Evolutionary conservation across 345 rosid species (phyloP), one percentile per base, ranked within the genome.

Genomic region (Isatis tinctoria): DNA sequence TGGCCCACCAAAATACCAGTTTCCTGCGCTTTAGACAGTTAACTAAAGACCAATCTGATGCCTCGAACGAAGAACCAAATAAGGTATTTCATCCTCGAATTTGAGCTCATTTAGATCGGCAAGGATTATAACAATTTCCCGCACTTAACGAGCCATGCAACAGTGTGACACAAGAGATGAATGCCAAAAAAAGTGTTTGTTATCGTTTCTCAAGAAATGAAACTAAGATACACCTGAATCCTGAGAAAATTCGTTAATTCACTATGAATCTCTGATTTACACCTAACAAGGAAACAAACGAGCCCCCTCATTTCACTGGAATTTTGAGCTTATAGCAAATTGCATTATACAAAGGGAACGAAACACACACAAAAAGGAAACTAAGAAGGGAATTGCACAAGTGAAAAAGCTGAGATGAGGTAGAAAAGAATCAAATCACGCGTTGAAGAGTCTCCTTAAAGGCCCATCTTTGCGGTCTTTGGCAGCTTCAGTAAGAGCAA

Each of bases 401-500:
- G 11, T 48, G 27, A 18, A 48, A 22, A 48, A 48, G 54, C 10
- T 18, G 54, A 20, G 54, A 49, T 8, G 61, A 57, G 39, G 33
- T 14, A 33, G 44, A 9, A 35, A 33, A 47, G 20, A 28, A 60
- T 22, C 7, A 36, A 39, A 49, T 67, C 41, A 90, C 12, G 96
- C 44, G 44, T 59, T 90, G 74, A 95, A 95, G 70, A 95, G 97
- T 85, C 93, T 95, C 70, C 98, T 82, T 62, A 95, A 85, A 65
- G 99, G 97, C 4, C 99, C 99, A 65, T 92, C 99, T 77, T 92
- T 95, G 45, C 95, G 83, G 79, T 95, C 96, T 85, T 95, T 95
- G 13, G 98, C 99, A 28, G 98, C 99, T 87, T 95, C 99, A 0
- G 98, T 95, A 57, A 95, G 88, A 73, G 99, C 99, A 69, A 95